Evolutionary conservation across 768 basidiomycete genomes (phyloP).

Genomic region (Kwoniella heveanensis): DNA sequence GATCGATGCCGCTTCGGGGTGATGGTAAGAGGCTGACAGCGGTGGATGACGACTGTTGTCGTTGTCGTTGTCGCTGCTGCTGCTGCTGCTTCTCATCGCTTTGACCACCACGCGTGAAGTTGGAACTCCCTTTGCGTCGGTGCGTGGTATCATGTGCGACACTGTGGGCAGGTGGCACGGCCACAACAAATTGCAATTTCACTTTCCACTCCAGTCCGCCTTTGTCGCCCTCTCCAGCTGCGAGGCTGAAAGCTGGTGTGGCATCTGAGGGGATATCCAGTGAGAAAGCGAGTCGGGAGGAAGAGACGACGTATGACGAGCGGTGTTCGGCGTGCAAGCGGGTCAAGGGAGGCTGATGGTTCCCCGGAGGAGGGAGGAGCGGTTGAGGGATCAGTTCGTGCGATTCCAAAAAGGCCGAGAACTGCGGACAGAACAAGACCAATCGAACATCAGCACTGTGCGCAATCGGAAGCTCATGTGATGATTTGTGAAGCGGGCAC

Average conservation of each 20-base stretch:
- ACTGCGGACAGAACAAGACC: too few relatives aligned
- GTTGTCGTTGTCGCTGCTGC: too few relatives aligned
- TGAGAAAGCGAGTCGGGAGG: conserved; percentile 77
- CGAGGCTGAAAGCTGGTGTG: conserved; percentile 78
- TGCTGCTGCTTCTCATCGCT: conserved; percentile 1
- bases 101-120: too few relatives aligned
- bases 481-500: not conserved
- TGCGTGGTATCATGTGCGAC: too few relatives aligned
- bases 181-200: conserved; percentile 79
- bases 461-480: not conserved
- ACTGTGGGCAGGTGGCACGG: conserved; percentile 58
- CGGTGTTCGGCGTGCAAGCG: conserved; percentile 85
- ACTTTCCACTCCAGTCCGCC: conserved; percentile 93
- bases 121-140: too few relatives aligned
- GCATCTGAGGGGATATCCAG: conserved; percentile 92
- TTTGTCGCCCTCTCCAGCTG: conserved; percentile 58
- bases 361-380: conserved; percentile 63
- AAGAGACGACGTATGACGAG: conserved; percentile 71
- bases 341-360: conserved; percentile 61
- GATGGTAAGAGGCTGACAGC: conserved; percentile 25
- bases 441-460: too few relatives aligned
- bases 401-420: conserved; percentile 85
- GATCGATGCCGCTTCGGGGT: conserved; percentile 58
- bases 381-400: conserved; percentile 66
- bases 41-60: not conserved